These are phyloP conservation scores for Ophiocordyceps sinensis DNA, from an alignment of 2,329 filamentous ascomycete species.

Conservation along the genomic window DNA sequence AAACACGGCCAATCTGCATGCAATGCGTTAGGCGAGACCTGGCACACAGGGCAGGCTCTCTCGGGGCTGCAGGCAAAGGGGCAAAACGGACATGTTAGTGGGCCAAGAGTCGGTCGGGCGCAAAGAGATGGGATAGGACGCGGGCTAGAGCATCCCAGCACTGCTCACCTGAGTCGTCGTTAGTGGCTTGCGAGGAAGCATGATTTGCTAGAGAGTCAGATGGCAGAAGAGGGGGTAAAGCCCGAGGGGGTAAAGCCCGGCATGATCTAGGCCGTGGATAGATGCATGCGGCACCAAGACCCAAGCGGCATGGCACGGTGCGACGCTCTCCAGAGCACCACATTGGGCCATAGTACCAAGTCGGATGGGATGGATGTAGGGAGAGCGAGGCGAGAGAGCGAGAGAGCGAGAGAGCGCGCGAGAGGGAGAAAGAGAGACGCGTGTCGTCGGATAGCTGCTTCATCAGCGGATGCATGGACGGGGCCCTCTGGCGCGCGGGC, in stretches of 20 bases:
- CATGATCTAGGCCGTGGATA: neutral
- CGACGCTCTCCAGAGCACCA: neutral
- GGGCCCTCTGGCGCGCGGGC: neutral
- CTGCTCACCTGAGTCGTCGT: neutral
- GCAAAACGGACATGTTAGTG: neutral
- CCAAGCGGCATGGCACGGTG: neutral
- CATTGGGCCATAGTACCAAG: too few relatives aligned
- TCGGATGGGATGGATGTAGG: too few relatives aligned
- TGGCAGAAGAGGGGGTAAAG: neutral
- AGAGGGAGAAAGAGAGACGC: neutral
- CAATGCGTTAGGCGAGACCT: conserved; percentile 1
- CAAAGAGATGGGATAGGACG: neutral
- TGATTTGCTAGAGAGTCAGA: neutral
- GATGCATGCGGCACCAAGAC: neutral
- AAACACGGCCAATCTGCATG: conserved; percentile 7
- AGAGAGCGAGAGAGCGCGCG: too few relatives aligned
- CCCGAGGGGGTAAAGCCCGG: neutral
- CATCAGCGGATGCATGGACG: neutral
- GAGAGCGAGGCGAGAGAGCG: too few relatives aligned
- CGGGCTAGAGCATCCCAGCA: neutral
- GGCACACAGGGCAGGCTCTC: neutral
- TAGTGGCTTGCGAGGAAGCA: neutral
- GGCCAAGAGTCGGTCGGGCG: neutral
- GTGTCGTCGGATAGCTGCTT: neutral
- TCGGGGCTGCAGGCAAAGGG: neutral